A percentile compares a stretch with the other conserved stretches of the same genome.
These are phyloP conservation scores for Phyllosticta citrichinensis DNA, from an alignment of 2,329 filamentous ascomycete genomes.

Conservation along the genomic window DNA sequence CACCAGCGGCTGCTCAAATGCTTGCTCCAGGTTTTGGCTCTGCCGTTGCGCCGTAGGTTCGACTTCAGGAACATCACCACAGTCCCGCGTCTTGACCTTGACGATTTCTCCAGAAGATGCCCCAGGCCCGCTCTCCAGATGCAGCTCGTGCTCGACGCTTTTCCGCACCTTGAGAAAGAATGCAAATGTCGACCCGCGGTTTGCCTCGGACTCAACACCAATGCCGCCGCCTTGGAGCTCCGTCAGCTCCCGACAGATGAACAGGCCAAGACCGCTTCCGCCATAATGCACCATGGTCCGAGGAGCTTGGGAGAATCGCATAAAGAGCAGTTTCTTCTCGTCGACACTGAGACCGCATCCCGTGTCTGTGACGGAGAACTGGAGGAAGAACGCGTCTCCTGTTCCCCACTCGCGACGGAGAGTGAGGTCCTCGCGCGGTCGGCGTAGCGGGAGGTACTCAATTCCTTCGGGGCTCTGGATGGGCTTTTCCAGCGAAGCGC, in stretches of 20 bases:
- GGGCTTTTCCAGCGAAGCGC: slow-evolving; percentile 15
- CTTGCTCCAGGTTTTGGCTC: slow-evolving; percentile 5
- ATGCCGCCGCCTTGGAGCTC: slow-evolving; percentile 67
- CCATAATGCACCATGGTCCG: slow-evolving; percentile 64
- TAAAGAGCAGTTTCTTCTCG: slow-evolving; percentile 23
- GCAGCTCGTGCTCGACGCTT: slow-evolving; percentile 10
- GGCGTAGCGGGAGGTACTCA: slow-evolving; percentile 6
- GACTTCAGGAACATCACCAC: not conserved
- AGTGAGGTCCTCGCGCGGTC: slow-evolving; percentile 5
- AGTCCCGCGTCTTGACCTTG: not conserved
- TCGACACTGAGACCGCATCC: slow-evolving; percentile 22
- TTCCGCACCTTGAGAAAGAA: slow-evolving; percentile 59
- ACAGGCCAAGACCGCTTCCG: slow-evolving; percentile 61
- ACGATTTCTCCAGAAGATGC: not conserved
- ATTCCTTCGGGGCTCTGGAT: slow-evolving; percentile 4
- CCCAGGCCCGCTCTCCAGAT: not conserved
- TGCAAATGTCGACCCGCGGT: slow-evolving; percentile 57
- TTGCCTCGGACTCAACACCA: slow-evolving; percentile 53
- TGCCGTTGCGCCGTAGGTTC: slow-evolving; percentile 2
- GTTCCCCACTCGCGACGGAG: slow-evolving; percentile 19
- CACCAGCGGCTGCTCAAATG: slow-evolving; percentile 5
- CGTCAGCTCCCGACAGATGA: slow-evolving; percentile 61
- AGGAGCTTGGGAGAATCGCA: slow-evolving; percentile 27
- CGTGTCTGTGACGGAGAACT: slow-evolving; percentile 23
- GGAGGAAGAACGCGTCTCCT: slow-evolving; percentile 20